phyloP scores from a whole-genome alignment of 768 basidiomycete genomes.

The Tylopilus sp. region DNA sequence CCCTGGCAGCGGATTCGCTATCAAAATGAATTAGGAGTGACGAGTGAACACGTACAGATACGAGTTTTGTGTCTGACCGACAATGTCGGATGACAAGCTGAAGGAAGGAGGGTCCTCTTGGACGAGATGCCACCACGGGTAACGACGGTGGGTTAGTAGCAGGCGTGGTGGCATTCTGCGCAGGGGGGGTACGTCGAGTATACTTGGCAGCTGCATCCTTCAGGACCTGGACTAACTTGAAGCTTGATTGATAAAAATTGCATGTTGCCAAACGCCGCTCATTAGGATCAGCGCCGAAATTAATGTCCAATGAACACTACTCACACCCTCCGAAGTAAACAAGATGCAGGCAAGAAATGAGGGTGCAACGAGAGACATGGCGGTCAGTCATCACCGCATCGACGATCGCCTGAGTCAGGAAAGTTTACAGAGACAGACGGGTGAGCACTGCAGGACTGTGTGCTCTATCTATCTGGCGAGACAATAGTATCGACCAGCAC shows the following conservation, averaged over 20 bases:
- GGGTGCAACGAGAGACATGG: slow-evolving; percentile 76
- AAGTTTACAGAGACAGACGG: too few species aligned
- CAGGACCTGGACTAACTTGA: slow-evolving; percentile 82
- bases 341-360: slow-evolving; percentile 81
- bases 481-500: slow-evolving; percentile 60
- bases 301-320: slow-evolving; percentile 20
- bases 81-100: slow-evolving; percentile 56
- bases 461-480: too few species aligned
- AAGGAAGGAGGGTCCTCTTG: slow-evolving; percentile 31
- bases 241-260: slow-evolving; percentile 73
- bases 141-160: slow-evolving; percentile 14
- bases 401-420: too few species aligned
- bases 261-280: slow-evolving; percentile 67
- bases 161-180: slow-evolving; percentile 1
- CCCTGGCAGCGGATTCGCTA: slow-evolving; percentile 51
- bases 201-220: slow-evolving; percentile 47
- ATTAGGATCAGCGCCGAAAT: background rate
- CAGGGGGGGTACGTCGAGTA: slow-evolving; percentile 14
- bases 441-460: too few species aligned
- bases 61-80: slow-evolving; percentile 65
- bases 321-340: too few species aligned
- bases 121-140: slow-evolving; percentile 15
- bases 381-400: slow-evolving; percentile 79
- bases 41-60: slow-evolving; percentile 48
- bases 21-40: background rate